These are phyloP conservation scores for Aspergillus japonicus DNA, from an alignment of 2,329 filamentous ascomycete species.

Conservation along the genomic window DNA sequence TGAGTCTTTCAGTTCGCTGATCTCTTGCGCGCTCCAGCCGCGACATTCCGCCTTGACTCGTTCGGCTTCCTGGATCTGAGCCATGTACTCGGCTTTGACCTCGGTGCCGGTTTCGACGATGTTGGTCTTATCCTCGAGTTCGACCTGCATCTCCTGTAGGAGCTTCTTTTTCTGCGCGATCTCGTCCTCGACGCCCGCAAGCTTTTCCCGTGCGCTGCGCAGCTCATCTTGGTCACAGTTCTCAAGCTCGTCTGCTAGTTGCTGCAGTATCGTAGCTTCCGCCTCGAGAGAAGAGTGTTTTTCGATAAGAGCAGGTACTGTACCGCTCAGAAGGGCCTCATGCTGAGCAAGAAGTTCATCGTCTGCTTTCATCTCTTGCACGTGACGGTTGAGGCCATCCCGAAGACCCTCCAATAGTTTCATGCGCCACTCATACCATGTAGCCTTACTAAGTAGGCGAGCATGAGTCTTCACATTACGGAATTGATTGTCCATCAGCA, in stretches of 20 bases:
- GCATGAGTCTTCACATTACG: conserved; percentile 96
- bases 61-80: conserved; percentile 79
- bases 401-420: conserved; percentile 80
- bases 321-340: conserved; percentile 64
- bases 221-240: conserved; percentile 77
- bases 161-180: conserved; percentile 67
- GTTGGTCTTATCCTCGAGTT: conserved; percentile 66
- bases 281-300: conserved; percentile 61
- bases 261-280: conserved; percentile 67
- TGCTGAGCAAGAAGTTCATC: conserved; percentile 65
- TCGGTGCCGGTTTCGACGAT: conserved; percentile 62
- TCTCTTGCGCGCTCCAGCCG: conserved; percentile 82
- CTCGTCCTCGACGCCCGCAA: conserved; percentile 64
- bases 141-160: conserved; percentile 64
- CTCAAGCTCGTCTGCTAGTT: conserved; percentile 61
- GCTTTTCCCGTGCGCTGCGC: conserved; percentile 65
- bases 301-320: conserved; percentile 64
- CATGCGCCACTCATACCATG: conserved; percentile 98
- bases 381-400: conserved; percentile 73
- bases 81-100: conserved; percentile 66
- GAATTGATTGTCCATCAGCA: conserved; percentile 93
- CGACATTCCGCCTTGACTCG: conserved; percentile 81
- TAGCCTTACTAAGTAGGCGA: conserved; percentile 83
- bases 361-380: conserved; percentile 74
- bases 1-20: conserved; percentile 66